Conservation (phyloP, 495 filamentous ascomycete genomes). For the Penicillium desertorum region DNA sequence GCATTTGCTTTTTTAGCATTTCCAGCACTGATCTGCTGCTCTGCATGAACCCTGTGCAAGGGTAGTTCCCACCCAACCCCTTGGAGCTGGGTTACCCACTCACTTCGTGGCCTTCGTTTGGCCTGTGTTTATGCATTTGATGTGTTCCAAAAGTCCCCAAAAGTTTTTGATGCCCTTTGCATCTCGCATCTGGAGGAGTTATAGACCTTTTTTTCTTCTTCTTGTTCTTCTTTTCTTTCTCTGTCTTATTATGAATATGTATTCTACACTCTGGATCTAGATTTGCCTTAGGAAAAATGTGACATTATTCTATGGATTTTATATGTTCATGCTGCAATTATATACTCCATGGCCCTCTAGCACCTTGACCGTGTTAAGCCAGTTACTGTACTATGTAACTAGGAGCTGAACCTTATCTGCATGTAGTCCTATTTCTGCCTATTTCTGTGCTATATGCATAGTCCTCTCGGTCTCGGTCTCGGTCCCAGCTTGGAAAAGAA, state of each 20-base stretch:
- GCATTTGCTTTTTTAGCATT: slow-evolving; percentile 3
- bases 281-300: background rate
- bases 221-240: background rate
- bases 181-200: slow-evolving; percentile 26
- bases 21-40: slow-evolving; percentile 8
- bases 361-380: background rate
- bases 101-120: background rate
- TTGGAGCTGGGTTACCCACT: slow-evolving; percentile 1
- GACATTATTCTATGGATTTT: background rate
- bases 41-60: slow-evolving; percentile 6
- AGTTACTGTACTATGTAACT: background rate
- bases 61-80: slow-evolving; percentile 6
- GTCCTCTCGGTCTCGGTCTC: background rate
- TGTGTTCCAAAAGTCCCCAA: slow-evolving; percentile 16
- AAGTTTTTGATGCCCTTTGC: slow-evolving; percentile 18
- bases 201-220: background rate
- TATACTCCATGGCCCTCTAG: background rate
- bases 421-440: no score
- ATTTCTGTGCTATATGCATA: no score
- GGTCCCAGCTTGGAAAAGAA: no score
- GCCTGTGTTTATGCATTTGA: slow-evolving; percentile 17
- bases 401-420: background rate
- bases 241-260: background rate
- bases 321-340: background rate
- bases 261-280: background rate